Evolutionary conservation across 1,284 basidiomycete species (phyloP).

Genomic region (Phylloporus sp.): DNA sequence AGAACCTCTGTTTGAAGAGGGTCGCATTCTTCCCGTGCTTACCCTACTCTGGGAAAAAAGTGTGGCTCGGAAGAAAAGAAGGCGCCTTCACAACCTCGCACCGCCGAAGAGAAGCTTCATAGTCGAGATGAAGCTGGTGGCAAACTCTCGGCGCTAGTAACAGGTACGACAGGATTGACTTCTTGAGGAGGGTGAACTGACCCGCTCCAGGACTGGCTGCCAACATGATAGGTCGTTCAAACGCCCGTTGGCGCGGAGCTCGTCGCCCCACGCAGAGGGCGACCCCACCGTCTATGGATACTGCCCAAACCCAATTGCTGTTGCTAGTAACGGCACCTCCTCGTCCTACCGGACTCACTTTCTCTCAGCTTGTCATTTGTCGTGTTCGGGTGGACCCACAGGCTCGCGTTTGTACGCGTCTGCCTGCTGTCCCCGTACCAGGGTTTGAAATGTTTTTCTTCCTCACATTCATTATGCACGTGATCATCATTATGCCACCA

Average conservation of each 20-base stretch:
- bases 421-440: too few species aligned
- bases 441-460: too few species aligned
- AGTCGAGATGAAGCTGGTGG: conserved; percentile 86
- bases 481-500: too few species aligned
- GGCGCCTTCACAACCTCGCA: conserved; percentile 64
- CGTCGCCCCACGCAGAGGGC: too few species aligned
- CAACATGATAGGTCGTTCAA: conserved; percentile 95
- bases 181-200: conserved; percentile 11
- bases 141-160: conserved; percentile 88
- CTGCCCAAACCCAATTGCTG: too few species aligned
- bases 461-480: too few species aligned
- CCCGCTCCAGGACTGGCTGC: conserved; percentile 78
- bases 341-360: too few species aligned
- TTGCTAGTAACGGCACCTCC: too few species aligned
- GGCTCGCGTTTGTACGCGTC: too few species aligned
- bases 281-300: too few species aligned
- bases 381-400: too few species aligned
- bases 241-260: conserved; percentile 90
- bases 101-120: conserved; percentile 75
- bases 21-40: conserved; percentile 70
- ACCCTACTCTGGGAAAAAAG: conserved; percentile 65
- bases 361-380: too few species aligned
- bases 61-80: conserved; percentile 89
- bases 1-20: conserved; percentile 64
- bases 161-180: conserved; percentile 57